Conservation (phyloP, 2,329 filamentous ascomycete genomes). For the Aspergillus neoniger region DNA sequence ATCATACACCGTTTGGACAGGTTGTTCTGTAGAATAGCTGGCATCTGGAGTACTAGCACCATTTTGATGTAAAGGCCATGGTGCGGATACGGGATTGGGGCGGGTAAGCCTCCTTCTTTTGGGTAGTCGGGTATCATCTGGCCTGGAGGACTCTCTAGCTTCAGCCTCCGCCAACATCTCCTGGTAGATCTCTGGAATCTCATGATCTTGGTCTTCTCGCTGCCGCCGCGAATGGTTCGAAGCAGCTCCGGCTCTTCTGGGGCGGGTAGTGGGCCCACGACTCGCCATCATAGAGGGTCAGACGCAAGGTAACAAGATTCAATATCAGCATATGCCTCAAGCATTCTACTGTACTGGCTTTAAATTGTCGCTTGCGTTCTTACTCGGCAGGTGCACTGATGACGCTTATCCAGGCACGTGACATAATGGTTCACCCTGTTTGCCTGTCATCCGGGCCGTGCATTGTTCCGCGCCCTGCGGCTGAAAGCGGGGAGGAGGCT, state of each 20-base stretch:
- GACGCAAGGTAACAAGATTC: too few relatives aligned
- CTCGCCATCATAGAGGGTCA: not conserved
- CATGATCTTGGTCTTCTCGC: constrained; percentile 24
- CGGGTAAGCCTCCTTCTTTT: constrained; percentile 44
- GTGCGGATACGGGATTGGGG: constrained; percentile 18
- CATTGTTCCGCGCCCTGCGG: not conserved
- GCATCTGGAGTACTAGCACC: constrained; percentile 7
- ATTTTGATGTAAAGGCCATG: constrained; percentile 16
- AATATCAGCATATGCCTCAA: not conserved
- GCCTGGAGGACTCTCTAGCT: constrained; percentile 31
- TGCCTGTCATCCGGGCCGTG: not conserved
- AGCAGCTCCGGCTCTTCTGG: constrained; percentile 18
- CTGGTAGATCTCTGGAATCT: constrained; percentile 41
- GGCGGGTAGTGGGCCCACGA: constrained; percentile 19
- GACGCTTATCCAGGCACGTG: not conserved
- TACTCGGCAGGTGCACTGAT: not conserved
- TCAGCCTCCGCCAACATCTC: constrained; percentile 47
- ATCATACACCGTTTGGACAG: constrained; percentile 39
- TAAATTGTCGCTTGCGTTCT: not conserved
- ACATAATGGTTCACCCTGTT: not conserved
- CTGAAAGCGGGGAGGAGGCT: not conserved
- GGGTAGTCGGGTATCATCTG: constrained; percentile 29
- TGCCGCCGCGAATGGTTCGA: constrained; percentile 15
- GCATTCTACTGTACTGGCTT: not conserved
- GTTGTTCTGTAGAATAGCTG: constrained; percentile 14